phyloP scores from a whole-genome alignment of 768 basidiomycete genomes.

The Lactarius sanguifluus region DNA sequence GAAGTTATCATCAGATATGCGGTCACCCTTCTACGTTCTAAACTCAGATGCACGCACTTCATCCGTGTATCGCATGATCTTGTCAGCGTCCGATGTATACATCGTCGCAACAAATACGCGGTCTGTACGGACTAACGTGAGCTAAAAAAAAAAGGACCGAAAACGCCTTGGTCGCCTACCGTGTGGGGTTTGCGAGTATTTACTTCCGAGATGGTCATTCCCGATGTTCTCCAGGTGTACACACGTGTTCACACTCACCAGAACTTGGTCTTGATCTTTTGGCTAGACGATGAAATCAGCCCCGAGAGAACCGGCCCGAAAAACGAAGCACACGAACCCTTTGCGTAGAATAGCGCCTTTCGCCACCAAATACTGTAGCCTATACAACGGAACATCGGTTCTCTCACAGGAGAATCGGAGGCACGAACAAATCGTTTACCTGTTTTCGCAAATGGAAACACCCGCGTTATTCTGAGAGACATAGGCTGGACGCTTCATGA shows the following conservation, averaged over 20 bases:
- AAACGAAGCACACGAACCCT: conserved; percentile 52
- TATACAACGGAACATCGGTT: conserved; percentile 33
- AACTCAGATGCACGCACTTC: conserved; percentile 45
- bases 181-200: conserved; percentile 61
- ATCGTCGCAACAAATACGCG: conserved; percentile 79
- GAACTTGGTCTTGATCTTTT: conserved; percentile 78
- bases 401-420: not conserved
- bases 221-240: not conserved
- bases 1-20: conserved; percentile 10
- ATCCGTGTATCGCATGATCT: conserved; percentile 79
- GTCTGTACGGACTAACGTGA: conserved; percentile 45
- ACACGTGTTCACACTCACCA: conserved; percentile 53
- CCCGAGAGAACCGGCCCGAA: conserved; percentile 10
- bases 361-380: conserved; percentile 82
- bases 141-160: conserved; percentile 6
- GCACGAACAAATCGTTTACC: conserved; percentile 41
- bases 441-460: conserved; percentile 79
- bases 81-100: conserved; percentile 74
- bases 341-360: conserved; percentile 86
- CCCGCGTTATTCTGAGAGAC: conserved; percentile 76
- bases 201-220: conserved; percentile 43
- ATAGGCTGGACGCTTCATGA: conserved; percentile 81
- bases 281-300: conserved; percentile 46
- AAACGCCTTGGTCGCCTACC: conserved; percentile 39
- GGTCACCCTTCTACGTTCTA: not conserved